These are phyloP conservation scores for Epichloe uncinata DNA, from an alignment of 2,329 filamentous ascomycete genomes.

Conservation along the genomic window DNA sequence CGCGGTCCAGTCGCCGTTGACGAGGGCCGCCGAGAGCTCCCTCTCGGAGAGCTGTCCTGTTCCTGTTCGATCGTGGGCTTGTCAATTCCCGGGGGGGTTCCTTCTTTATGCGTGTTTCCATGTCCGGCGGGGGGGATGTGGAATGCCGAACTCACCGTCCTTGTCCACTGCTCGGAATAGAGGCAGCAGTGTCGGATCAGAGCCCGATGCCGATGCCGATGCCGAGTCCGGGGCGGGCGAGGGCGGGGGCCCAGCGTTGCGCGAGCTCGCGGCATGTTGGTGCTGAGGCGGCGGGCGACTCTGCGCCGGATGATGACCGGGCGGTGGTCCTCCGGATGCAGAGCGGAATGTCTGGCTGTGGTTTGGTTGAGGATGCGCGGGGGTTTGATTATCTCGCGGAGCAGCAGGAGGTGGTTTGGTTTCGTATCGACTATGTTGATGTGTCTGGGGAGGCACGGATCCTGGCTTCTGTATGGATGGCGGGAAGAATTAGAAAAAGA, in stretches of 20 bases:
- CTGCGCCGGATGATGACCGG: constrained; percentile 4
- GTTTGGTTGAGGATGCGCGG: constrained; percentile 1
- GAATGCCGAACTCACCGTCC: constrained; percentile 39
- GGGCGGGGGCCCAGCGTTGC: constrained; percentile 48
- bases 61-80: constrained; percentile 26
- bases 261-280: constrained; percentile 37
- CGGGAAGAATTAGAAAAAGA: no score
- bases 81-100: background rate
- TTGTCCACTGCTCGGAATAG: constrained; percentile 89
- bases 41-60: constrained; percentile 73
- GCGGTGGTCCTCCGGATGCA: background rate
- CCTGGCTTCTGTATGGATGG: constrained; percentile 21
- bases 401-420: constrained; percentile 29
- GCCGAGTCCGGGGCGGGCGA: constrained; percentile 42
- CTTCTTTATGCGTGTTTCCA: no score
- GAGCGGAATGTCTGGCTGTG: constrained; percentile 1
- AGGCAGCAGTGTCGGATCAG: constrained; percentile 64
- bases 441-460: constrained; percentile 11
- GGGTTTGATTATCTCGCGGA: constrained; percentile 6
- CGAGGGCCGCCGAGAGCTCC: constrained; percentile 78
- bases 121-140: no score
- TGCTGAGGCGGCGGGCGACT: constrained; percentile 23
- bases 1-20: constrained; percentile 90
- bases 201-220: constrained; percentile 29
- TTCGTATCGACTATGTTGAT: constrained; percentile 30